Evolutionary conservation across 2,329 filamentous ascomycete genomes (phyloP), one percentile per base, ranked within the genome.

Genomic region (Fusarium guadeloupense): DNA sequence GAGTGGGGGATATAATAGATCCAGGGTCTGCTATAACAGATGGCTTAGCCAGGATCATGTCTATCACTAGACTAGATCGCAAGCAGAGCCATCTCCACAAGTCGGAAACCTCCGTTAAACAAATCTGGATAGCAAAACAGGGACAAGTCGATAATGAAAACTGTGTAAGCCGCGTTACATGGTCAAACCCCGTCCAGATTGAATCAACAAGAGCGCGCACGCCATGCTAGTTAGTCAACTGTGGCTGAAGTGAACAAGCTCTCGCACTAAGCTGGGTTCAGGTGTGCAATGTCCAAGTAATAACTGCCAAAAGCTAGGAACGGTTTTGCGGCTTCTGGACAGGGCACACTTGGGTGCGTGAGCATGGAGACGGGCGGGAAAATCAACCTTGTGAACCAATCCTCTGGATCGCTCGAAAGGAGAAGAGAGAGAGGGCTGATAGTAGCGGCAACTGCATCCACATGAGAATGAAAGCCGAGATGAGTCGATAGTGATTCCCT

Each of bases 11-110:
- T 70, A 68, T 71, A 72, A 64, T 62, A 69, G 58, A 65, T 64
- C 61, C 68, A 68, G 64, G 71, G 71, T 69, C 52, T 61, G 61
- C 58, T 69, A 71, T 73, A 72, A 60, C 59, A 67, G 68, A 69
- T 65, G 63, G 65, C 50, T 54, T 55, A 54, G 51, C 63, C 59
- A 65, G 67, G 55, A 66, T 69, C 58, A 52, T 26, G 45, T 48
- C 54, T 53, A 55, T 63, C 56, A 60, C 54, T 59, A 54, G 54
- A 59, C 66, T 62, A 63, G 68, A 69, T 70, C 65, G 59, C 64
- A 69, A 66, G 38, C 31, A 68, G 53, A 61, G 60, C 41, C 42
- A 64, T 64, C 66, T 61, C 64, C 67, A 71, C 66, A 57, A 42
- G 44, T 59, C 60, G 66, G 66, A 46, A 64, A 68, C 58, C 66